Conservation (phyloP, 1,139 yeast species). For the Debaryomycetaceae sp. region DNA sequence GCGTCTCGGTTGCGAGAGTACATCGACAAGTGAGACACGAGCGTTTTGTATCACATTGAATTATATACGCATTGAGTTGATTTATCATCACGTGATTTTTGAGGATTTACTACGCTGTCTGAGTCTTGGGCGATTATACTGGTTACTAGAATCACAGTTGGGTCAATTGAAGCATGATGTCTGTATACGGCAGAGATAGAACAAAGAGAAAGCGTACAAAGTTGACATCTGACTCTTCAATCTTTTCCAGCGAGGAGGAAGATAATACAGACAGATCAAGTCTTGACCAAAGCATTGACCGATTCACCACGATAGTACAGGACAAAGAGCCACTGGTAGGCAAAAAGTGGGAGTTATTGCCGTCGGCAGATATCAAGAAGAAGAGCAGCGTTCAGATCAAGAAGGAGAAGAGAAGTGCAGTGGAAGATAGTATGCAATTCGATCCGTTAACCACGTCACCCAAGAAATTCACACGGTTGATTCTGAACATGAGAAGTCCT, state of each 20-base stretch:
- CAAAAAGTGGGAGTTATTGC: constrained; percentile 1
- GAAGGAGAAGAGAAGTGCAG: constrained; percentile 1
- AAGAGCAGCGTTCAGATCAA: not conserved
- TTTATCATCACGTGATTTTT: no score
- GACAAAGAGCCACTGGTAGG: constrained; percentile 2
- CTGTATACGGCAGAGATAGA: not conserved
- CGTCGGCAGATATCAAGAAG: constrained; percentile 2
- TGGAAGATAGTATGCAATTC: constrained; percentile 3
- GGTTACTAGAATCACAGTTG: not conserved
- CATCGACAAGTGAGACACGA: no score
- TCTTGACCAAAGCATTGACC: not conserved
- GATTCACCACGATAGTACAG: not conserved
- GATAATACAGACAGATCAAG: constrained; percentile 1
- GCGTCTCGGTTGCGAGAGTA: no score
- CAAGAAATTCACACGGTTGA: constrained; percentile 12
- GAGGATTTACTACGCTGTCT: no score
- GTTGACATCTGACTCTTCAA: not conserved
- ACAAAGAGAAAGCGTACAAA: not conserved
- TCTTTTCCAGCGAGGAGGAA: constrained; percentile 8
- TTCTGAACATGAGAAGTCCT: constrained; percentile 7
- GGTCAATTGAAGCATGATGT: not conserved
- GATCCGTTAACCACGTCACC: constrained; percentile 18
- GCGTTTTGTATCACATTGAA: no score
- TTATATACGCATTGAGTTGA: no score
- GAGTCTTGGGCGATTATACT: not conserved